phyloP scores from a whole-genome alignment of 108 stramenopile species.

The Skeletonema costatum region DNA sequence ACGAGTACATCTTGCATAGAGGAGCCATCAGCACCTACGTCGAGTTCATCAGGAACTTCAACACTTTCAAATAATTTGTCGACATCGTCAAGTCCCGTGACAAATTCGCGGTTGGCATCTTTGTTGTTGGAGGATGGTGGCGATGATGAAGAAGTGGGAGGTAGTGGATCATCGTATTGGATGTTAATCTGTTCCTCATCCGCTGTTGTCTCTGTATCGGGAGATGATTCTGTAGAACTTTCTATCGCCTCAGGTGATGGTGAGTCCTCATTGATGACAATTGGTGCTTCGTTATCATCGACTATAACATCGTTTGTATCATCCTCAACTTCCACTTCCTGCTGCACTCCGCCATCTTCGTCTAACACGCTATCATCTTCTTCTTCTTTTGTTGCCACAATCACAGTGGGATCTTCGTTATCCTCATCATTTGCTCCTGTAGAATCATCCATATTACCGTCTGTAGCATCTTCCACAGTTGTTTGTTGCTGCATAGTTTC shows the following conservation, averaged over 20 bases:
- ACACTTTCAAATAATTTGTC: slow-evolving; percentile 82
- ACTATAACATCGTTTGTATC: background rate
- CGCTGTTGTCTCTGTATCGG: background rate
- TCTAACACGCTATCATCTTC: background rate
- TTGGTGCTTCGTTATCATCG: background rate
- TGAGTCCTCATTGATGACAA: background rate
- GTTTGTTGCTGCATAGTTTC: background rate
- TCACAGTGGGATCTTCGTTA: background rate
- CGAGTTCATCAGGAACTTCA: slow-evolving; percentile 82
- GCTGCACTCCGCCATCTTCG: background rate
- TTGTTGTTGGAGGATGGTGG: slow-evolving; percentile 12
- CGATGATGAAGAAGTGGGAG: background rate
- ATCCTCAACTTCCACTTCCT: background rate
- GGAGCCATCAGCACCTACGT: slow-evolving; percentile 80
- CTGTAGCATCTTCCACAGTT: slow-evolving; percentile 1
- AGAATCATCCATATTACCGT: background rate
- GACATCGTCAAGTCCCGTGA: slow-evolving; percentile 84
- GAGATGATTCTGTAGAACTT: background rate
- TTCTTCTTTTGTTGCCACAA: background rate
- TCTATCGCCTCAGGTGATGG: background rate
- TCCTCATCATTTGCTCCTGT: background rate
- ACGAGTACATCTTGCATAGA: slow-evolving; percentile 82
- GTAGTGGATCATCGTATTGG: slow-evolving; percentile 8
- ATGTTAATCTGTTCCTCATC: background rate
- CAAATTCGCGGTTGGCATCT: slow-evolving; percentile 70